Conservation (phyloP, 352 stramenopile genomes). For the Globisporangium cederbergense region DNA sequence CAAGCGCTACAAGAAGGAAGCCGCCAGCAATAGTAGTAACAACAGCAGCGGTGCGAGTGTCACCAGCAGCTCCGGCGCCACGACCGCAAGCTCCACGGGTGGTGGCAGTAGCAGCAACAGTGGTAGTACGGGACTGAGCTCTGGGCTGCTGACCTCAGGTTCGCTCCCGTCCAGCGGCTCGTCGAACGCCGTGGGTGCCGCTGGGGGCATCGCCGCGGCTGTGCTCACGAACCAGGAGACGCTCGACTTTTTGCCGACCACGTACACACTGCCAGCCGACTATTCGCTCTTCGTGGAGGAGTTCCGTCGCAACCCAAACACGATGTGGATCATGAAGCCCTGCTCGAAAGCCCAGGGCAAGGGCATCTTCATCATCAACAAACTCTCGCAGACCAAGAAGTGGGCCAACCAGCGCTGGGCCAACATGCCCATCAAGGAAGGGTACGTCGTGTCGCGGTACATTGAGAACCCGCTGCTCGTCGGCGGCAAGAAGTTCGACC, state of each 20-base stretch:
- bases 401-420: slow-evolving; percentile 76
- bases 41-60: slow-evolving; percentile 5
- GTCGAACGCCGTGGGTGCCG: not conserved
- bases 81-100: not conserved
- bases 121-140: not conserved
- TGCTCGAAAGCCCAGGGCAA: slow-evolving; percentile 88
- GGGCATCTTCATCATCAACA: slow-evolving; percentile 93
- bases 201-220: not conserved
- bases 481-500: slow-evolving; percentile 92
- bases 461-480: slow-evolving; percentile 89
- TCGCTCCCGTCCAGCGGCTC: not conserved
- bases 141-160: not conserved
- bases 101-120: not conserved
- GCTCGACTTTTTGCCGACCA: slow-evolving; percentile 84
- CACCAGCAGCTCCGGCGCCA: not conserved
- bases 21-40: slow-evolving; percentile 19
- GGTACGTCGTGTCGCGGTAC: slow-evolving; percentile 89
- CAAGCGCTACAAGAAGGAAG: slow-evolving; percentile 84
- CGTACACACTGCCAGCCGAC: slow-evolving; percentile 91
- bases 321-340: slow-evolving; percentile 95
- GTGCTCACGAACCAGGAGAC: slow-evolving; percentile 7
- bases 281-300: slow-evolving; percentile 93
- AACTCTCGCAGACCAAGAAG: slow-evolving; percentile 90
- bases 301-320: slow-evolving; percentile 79
- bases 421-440: slow-evolving; percentile 77